Conservation (phyloP, 2,329 filamentous ascomycete genomes). For the Paecilomyces sp. region DNA sequence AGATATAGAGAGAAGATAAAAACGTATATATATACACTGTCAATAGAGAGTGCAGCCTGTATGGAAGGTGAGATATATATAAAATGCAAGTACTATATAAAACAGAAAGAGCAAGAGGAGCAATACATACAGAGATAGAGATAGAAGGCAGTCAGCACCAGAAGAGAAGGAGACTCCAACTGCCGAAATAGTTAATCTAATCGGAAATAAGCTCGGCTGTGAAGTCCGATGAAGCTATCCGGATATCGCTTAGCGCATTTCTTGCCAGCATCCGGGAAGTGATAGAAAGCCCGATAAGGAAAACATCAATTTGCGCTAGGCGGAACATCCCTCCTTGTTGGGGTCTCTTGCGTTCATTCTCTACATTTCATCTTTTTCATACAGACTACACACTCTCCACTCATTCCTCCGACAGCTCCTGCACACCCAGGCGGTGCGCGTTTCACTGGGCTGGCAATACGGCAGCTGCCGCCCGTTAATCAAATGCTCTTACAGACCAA, state of each 20-base stretch:
- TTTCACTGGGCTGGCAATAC: neutral
- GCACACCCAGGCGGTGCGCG: neutral
- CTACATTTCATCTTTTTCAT: neutral
- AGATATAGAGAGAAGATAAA: neutral
- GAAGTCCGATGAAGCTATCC: neutral
- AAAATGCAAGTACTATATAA: neutral
- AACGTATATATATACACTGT: no score
- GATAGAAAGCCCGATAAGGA: neutral
- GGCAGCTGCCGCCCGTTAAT: conserved; percentile 2
- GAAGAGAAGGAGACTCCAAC: neutral
- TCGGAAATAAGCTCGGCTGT: neutral
- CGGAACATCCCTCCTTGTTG: neutral
- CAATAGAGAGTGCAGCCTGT: neutral
- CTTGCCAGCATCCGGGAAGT: neutral
- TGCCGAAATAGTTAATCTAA: neutral
- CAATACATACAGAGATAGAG: neutral
- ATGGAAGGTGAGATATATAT: neutral
- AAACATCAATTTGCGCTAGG: neutral
- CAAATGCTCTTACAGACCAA: conserved; percentile 10
- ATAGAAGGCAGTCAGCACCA: neutral
- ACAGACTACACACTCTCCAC: neutral
- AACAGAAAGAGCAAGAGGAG: no score
- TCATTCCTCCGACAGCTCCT: neutral
- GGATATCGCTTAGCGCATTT: neutral
- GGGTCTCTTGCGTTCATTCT: neutral